Evolutionary conservation across 2,329 filamentous ascomycete genomes (phyloP).

Genomic region (Epichloe scottii): DNA sequence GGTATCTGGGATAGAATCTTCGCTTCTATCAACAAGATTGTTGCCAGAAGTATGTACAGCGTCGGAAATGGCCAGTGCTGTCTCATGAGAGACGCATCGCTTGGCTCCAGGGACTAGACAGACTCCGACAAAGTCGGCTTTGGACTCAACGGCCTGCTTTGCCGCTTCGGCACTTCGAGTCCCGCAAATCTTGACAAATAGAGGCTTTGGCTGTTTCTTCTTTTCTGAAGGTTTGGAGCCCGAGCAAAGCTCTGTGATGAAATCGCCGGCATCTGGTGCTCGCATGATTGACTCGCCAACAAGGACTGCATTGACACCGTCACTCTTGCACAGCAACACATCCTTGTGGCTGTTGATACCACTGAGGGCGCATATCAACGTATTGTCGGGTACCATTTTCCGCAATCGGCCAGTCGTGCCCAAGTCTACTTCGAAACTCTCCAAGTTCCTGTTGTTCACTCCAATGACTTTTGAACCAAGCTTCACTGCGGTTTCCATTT

Average conservation of each 20-base stretch:
- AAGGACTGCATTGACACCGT: slow-evolving; percentile 83
- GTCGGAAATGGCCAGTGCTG: slow-evolving; percentile 67
- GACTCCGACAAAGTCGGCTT: slow-evolving; percentile 86
- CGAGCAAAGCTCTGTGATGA: slow-evolving; percentile 75
- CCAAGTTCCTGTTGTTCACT: slow-evolving; percentile 94
- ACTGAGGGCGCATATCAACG: slow-evolving; percentile 85
- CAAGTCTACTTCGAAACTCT: slow-evolving; percentile 93
- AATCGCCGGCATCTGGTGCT: slow-evolving; percentile 66
- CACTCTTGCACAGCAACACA: slow-evolving; percentile 74
- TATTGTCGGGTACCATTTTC: slow-evolving; percentile 71
- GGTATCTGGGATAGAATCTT: slow-evolving; percentile 15
- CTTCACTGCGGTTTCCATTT: slow-evolving; percentile 79
- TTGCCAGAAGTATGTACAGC: slow-evolving; percentile 58
- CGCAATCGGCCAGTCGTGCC: slow-evolving; percentile 82
- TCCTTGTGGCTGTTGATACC: slow-evolving; percentile 85
- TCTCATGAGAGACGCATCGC: slow-evolving; percentile 66
- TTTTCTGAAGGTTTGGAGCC: slow-evolving; percentile 27
- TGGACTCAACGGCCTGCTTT: slow-evolving; percentile 65
- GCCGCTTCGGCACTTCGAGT: slow-evolving; percentile 76
- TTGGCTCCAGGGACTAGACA: slow-evolving; percentile 75
- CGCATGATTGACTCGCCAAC: slow-evolving; percentile 96
- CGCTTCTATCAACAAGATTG: slow-evolving; percentile 23
- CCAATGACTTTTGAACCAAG: slow-evolving; percentile 86
- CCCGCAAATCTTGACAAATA: slow-evolving; percentile 90
- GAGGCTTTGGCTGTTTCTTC: slow-evolving; percentile 25